phyloP scores from a whole-genome alignment of 441 rosid species.

The Sinapis alba region DNA sequence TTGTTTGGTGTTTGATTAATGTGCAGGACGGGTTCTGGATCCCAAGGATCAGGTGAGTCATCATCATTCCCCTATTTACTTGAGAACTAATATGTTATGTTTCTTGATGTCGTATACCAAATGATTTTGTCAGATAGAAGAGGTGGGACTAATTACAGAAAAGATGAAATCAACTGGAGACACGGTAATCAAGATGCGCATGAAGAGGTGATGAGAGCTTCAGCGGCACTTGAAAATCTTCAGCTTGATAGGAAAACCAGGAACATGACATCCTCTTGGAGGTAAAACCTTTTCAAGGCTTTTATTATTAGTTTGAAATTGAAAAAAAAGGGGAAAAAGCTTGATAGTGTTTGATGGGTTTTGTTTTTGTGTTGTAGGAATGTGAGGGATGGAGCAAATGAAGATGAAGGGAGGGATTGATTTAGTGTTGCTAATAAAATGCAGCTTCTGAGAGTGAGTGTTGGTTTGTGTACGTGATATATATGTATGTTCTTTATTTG shows the following conservation, averaged over 20 bases:
- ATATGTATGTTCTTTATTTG: constrained; percentile 17
- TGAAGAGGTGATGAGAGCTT: constrained; percentile 80
- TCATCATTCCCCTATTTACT: constrained; percentile 9
- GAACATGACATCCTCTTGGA: constrained; percentile 88
- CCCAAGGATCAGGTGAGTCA: constrained; percentile 76
- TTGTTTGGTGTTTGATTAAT: constrained; percentile 9
- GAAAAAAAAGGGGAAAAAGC: neutral
- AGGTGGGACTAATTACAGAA: constrained; percentile 89
- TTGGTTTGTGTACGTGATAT: constrained; percentile 15
- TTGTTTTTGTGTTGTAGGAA: constrained; percentile 22
- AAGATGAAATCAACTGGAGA: constrained; percentile 88
- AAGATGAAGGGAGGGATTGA: constrained; percentile 33
- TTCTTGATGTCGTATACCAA: constrained; percentile 30
- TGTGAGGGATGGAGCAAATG: constrained; percentile 39
- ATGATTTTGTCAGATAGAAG: constrained; percentile 59
- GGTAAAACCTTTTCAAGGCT: constrained; percentile 49
- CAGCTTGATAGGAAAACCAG: constrained; percentile 93
- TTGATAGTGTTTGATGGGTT: neutral
- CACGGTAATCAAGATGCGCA: constrained; percentile 65
- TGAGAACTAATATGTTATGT: neutral
- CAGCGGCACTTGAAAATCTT: constrained; percentile 90
- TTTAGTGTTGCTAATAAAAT: neutral
- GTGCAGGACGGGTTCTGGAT: constrained; percentile 60
- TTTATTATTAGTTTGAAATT: neutral
- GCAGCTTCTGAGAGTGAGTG: constrained; percentile 1